Evolutionary conservation across 116 monocot species (phyloP).

Genomic region (Phalaenopsis hybrid): DNA sequence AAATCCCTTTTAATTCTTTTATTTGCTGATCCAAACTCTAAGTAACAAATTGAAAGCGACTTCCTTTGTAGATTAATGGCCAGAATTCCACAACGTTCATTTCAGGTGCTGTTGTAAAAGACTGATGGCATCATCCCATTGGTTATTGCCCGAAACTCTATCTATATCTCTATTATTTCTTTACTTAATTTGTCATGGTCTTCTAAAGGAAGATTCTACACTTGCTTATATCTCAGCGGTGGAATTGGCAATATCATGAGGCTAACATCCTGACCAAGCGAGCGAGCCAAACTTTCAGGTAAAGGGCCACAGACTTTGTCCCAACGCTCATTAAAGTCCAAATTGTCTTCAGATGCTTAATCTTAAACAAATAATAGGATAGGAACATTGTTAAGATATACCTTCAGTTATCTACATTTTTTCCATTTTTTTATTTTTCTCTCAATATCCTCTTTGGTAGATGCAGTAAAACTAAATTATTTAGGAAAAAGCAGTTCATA

Average conservation of each 20-base stretch:
- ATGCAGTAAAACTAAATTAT: no score
- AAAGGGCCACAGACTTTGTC: conserved; percentile 1
- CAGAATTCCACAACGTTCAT: no score
- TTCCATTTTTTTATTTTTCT: no score
- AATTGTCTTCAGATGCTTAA: not conserved
- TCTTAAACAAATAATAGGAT: not conserved
- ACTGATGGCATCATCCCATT: no score
- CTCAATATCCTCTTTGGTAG: no score
- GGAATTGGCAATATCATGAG: no score
- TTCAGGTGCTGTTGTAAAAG: no score
- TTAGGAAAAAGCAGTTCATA: no score
- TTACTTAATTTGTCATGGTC: not conserved
- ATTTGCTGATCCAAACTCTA: not conserved
- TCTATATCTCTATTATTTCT: not conserved
- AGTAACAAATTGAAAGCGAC: not conserved
- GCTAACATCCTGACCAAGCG: not conserved
- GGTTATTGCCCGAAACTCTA: no score
- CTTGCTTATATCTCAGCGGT: no score
- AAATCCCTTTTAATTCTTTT: not conserved
- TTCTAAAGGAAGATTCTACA: not conserved
- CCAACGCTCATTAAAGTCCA: not conserved
- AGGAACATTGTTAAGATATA: no score
- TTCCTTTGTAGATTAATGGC: not conserved
- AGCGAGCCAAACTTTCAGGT: not conserved
- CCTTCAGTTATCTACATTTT: no score